Evolutionary conservation across 306 rosid genomes (phyloP).

Genomic region (Glycine soja): DNA sequence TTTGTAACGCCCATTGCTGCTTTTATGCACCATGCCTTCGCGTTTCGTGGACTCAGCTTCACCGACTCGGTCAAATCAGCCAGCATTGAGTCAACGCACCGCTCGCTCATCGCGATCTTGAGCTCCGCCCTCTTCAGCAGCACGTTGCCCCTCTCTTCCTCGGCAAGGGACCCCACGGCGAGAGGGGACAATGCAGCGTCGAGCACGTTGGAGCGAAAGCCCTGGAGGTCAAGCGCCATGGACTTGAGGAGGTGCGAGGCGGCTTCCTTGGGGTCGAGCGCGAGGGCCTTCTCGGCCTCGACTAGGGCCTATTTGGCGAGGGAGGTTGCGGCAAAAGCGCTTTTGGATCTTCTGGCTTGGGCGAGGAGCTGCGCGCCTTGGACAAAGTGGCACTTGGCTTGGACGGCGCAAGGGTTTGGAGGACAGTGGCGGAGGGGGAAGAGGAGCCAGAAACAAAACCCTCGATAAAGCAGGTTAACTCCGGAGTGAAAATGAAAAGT

Average conservation of each 20-base stretch:
- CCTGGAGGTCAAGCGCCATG: slow-evolving; percentile 75
- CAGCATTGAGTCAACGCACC: slow-evolving; percentile 64
- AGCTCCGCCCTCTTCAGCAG: slow-evolving; percentile 79
- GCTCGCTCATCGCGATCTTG: slow-evolving; percentile 59
- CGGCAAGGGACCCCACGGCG: slow-evolving; percentile 60
- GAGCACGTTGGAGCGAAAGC: slow-evolving; percentile 76
- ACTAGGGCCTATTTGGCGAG: slow-evolving; percentile 62
- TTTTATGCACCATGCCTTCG: slow-evolving; percentile 60
- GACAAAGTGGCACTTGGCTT: slow-evolving; percentile 84
- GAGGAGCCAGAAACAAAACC: too few relatives aligned
- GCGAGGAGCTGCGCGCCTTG: slow-evolving; percentile 79
- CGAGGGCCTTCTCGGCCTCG: slow-evolving; percentile 79
- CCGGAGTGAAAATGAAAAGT: too few relatives aligned
- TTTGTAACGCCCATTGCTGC: background rate
- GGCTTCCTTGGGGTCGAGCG: slow-evolving; percentile 78
- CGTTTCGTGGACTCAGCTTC: slow-evolving; percentile 63
- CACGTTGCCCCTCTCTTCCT: slow-evolving; percentile 77
- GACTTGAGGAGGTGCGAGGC: slow-evolving; percentile 86
- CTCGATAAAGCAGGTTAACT: too few relatives aligned
- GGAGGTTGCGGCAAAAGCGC: slow-evolving; percentile 32
- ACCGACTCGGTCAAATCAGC: slow-evolving; percentile 69
- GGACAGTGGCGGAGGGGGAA: slow-evolving; percentile 71
- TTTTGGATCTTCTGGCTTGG: slow-evolving; percentile 61
- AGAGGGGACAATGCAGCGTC: slow-evolving; percentile 86
- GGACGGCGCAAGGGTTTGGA: slow-evolving; percentile 51